Evolutionary conservation across 257 asterid genomes (phyloP).

Genomic region (Apocynum venetum): DNA sequence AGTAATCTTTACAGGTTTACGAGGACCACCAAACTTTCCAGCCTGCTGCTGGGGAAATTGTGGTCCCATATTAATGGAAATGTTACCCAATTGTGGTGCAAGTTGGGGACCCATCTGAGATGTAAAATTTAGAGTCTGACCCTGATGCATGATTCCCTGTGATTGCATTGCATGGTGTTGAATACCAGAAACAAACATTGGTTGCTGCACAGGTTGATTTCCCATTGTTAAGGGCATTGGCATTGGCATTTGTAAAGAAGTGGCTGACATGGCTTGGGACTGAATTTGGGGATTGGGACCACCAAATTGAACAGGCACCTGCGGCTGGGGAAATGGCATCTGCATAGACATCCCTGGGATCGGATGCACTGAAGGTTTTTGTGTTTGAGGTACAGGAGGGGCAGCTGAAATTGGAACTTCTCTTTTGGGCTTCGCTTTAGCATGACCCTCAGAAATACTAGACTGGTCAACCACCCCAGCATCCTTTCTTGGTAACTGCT

Average conservation of each 20-base stretch:
- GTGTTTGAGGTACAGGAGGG: conserved; percentile 48
- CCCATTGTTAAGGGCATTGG: conserved; percentile 54
- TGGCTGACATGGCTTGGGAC: conserved; percentile 65
- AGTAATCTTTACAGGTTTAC: conserved; percentile 82
- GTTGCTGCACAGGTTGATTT: conserved; percentile 64
- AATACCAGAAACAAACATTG: conserved; percentile 62
- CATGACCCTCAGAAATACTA: conserved; percentile 41
- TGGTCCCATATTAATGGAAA: conserved; percentile 58
- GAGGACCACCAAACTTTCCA: conserved; percentile 40
- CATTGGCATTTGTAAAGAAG: conserved; percentile 56
- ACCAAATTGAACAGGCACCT: conserved; percentile 63
- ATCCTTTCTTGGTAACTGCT: conserved; percentile 51
- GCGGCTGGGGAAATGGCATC: conserved; percentile 56
- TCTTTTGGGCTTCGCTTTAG: conserved; percentile 49
- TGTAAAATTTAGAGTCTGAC: conserved; percentile 57
- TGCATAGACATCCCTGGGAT: conserved; percentile 58
- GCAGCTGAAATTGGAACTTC: conserved; percentile 51
- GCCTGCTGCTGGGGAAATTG: conserved; percentile 73
- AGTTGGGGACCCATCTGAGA: conserved; percentile 66
- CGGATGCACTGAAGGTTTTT: conserved; percentile 54
- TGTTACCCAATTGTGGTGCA: conserved; percentile 70
- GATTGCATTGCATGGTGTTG: conserved; percentile 78
- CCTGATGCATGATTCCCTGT: conserved; percentile 80
- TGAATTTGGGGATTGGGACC: conserved; percentile 77
- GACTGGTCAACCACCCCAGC: conserved; percentile 40